These are phyloP conservation scores for Aureobasidium sp. DNA, from an alignment of 2,329 filamentous ascomycete genomes.

Conservation along the genomic window DNA sequence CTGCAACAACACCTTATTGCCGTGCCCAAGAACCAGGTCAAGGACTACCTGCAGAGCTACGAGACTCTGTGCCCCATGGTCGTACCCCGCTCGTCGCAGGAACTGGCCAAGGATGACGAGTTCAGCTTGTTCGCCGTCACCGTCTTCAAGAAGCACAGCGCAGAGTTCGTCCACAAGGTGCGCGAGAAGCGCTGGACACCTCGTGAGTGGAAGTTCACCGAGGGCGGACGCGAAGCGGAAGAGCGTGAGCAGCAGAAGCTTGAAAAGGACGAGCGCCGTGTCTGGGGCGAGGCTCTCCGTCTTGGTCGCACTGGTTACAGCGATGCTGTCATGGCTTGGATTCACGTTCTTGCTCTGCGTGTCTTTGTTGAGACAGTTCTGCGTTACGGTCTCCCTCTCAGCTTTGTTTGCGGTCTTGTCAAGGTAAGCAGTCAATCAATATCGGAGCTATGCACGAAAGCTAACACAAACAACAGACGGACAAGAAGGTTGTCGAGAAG, in stretches of 20 bases:
- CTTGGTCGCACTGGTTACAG: slow-evolving; percentile 89
- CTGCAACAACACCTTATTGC: slow-evolving; percentile 92
- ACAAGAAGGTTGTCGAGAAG: slow-evolving; percentile 72
- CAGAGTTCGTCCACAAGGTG: slow-evolving; percentile 85
- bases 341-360: slow-evolving; percentile 80
- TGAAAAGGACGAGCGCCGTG: slow-evolving; percentile 75
- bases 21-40: slow-evolving; percentile 69
- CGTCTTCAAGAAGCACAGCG: slow-evolving; percentile 82
- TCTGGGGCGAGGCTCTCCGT: slow-evolving; percentile 85
- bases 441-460: neutral
- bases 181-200: slow-evolving; percentile 92
- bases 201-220: slow-evolving; percentile 85
- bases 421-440: slow-evolving; percentile 52
- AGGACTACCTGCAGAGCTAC: slow-evolving; percentile 84
- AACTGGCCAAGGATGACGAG: slow-evolving; percentile 80
- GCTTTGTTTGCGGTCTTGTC: slow-evolving; percentile 77
- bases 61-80: slow-evolving; percentile 83
- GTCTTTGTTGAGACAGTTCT: slow-evolving; percentile 99
- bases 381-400: slow-evolving; percentile 83
- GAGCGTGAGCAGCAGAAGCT: slow-evolving; percentile 76
- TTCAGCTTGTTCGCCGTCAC: slow-evolving; percentile 84
- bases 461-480: slow-evolving; percentile 51
- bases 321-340: slow-evolving; percentile 92
- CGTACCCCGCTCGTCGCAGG: slow-evolving; percentile 74
- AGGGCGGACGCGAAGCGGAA: slow-evolving; percentile 85